phyloP scores from a whole-genome alignment of 768 basidiomycete genomes.

The Rhizopogon vinicolor region DNA sequence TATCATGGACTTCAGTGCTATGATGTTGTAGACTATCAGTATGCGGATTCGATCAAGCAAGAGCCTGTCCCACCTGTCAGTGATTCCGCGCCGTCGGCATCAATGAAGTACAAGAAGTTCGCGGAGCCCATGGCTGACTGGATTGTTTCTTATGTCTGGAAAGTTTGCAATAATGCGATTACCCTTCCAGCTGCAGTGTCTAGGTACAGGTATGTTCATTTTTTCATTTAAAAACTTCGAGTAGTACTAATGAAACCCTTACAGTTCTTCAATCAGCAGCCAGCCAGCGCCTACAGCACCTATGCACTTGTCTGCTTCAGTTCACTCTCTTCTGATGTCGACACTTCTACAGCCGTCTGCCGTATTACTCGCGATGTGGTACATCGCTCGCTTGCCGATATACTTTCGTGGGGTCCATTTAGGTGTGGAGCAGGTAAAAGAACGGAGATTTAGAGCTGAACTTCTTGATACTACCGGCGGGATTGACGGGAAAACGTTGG shows the following conservation, averaged over 20 bases:
- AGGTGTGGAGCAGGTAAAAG: conserved; percentile 50
- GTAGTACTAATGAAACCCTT: conserved; percentile 9
- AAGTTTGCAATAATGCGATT: conserved; percentile 70
- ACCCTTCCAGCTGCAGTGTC: conserved; percentile 52
- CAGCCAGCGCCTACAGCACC: conserved; percentile 35
- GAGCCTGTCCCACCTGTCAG: conserved; percentile 38
- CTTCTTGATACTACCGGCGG: conserved; percentile 44
- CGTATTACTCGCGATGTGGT: conserved; percentile 75
- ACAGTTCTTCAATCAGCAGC: conserved; percentile 22
- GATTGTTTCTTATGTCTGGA: conserved; percentile 79
- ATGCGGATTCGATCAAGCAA: conserved; percentile 10
- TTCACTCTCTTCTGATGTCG: conserved; percentile 72
- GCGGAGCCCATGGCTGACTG: conserved; percentile 77
- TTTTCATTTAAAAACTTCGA: not conserved
- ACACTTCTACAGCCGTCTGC: conserved; percentile 81
- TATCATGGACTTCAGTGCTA: conserved; percentile 15
- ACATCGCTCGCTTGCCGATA: conserved; percentile 72
- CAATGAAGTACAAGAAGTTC: conserved; percentile 61
- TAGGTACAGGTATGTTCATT: conserved; percentile 47
- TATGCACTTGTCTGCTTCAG: conserved; percentile 45
- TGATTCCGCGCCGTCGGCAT: conserved; percentile 29
- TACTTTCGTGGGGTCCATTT: conserved; percentile 53
- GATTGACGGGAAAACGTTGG: conserved; percentile 43
- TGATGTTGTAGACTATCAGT: conserved; percentile 4
- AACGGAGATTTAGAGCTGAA: conserved; percentile 58